Percentiles rank a stretch among this genome's conserved stretches.
Evolutionary conservation across 495 filamentous ascomycete genomes (phyloP).

Genomic region (Rostrohypoxylon terebratum): DNA sequence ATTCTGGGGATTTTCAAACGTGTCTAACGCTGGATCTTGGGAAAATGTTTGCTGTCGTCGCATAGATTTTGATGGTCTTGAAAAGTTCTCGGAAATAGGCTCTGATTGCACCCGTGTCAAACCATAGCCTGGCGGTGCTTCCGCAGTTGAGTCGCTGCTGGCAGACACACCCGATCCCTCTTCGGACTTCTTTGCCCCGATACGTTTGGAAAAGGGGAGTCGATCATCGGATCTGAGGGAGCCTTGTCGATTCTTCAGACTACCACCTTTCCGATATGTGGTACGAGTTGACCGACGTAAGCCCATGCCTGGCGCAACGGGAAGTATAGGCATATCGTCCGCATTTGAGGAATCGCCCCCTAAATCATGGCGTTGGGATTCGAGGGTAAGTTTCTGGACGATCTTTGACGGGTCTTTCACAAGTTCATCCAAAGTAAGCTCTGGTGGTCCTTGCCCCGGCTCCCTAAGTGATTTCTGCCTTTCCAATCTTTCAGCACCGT

Average conservation of each 20-base stretch:
- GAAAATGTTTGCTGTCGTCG: conserved; percentile 59
- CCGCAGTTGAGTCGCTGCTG: conserved; percentile 58
- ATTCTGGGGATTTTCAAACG: conserved; percentile 29
- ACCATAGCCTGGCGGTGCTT: conserved; percentile 65
- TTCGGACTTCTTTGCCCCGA: conserved; percentile 64
- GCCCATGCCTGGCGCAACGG: conserved; percentile 77
- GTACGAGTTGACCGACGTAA: conserved; percentile 91
- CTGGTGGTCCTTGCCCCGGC: conserved; percentile 56
- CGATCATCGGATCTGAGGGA: conserved; percentile 58
- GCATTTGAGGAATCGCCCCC: conserved; percentile 59
- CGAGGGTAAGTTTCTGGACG: conserved; percentile 72
- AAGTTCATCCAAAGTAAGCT: conserved; percentile 76
- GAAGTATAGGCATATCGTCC: conserved; percentile 92
- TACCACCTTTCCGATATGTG: conserved; percentile 86
- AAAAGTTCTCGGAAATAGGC: conserved; percentile 71
- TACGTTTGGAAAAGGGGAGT: conserved; percentile 77
- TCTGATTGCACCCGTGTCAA: conserved; percentile 81
- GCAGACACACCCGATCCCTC: conserved; percentile 71
- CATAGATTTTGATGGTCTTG: conserved; percentile 60
- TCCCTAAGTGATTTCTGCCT: conserved; percentile 74
- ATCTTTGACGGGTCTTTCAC: conserved; percentile 83
- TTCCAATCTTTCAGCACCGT: conserved; percentile 88
- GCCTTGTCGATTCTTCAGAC: conserved; percentile 78
- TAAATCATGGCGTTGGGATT: conserved; percentile 50
- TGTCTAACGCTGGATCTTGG: conserved; percentile 43